phyloP scores from a whole-genome alignment of 2,329 filamentous ascomycete genomes.

The Colletotrichum sp. region DNA sequence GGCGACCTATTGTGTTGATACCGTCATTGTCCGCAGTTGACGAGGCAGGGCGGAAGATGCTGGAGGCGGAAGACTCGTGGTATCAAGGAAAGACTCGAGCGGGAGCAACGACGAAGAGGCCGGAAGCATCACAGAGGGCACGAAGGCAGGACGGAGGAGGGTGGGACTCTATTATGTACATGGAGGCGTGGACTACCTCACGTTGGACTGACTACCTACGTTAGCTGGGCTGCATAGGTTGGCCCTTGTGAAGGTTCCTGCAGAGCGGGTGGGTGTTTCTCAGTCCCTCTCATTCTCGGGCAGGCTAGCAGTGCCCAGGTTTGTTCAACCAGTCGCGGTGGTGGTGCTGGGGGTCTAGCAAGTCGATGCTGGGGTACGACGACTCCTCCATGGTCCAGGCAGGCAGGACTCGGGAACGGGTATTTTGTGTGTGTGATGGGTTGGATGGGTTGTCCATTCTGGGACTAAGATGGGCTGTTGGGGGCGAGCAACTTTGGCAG shows the following conservation, averaged over 20 bases:
- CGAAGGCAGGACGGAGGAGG: conserved; percentile 1
- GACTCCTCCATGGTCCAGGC: conserved; percentile 14
- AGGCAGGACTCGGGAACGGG: conserved; percentile 18
- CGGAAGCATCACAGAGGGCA: conserved; percentile 4
- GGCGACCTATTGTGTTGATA: conserved; percentile 5
- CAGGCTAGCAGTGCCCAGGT: not conserved
- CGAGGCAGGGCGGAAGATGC: not conserved
- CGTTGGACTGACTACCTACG: not conserved
- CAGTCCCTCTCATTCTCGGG: not conserved
- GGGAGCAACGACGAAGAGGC: conserved; percentile 6
- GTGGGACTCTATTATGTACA: conserved; percentile 21
- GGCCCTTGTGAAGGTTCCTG: not conserved
- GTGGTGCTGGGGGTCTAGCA: conserved; percentile 3
- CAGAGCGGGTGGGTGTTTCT: conserved; percentile 4
- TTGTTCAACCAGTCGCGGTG: conserved; percentile 14
- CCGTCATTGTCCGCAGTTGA: conserved; percentile 8
- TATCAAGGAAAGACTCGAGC: conserved; percentile 22
- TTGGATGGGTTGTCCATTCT: not conserved
- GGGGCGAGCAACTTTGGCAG: not conserved
- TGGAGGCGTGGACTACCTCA: conserved; percentile 1
- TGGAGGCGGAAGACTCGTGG: conserved; percentile 7
- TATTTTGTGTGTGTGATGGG: conserved; percentile 14
- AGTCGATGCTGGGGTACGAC: conserved; percentile 11
- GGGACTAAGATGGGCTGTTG: conserved; percentile 12
- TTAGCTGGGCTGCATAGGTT: not conserved